These are phyloP conservation scores for Agastache rugosa DNA, from an alignment of 257 asterid genomes.

Conservation along the genomic window DNA sequence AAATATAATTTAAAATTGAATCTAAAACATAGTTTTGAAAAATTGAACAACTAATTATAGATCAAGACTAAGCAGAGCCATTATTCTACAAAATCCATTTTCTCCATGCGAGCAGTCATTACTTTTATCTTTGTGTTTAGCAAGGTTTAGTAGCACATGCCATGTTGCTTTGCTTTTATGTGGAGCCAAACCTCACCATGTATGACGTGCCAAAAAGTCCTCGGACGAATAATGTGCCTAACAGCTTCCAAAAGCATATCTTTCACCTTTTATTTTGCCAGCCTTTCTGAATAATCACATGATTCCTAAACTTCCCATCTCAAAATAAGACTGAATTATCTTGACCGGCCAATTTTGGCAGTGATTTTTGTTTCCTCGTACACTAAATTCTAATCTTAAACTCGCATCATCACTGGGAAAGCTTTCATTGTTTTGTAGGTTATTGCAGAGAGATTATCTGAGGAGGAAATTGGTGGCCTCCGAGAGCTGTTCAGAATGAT, in stretches of 20 bases:
- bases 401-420: conserved; percentile 20
- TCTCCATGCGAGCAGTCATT: background rate
- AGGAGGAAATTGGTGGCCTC: conserved; percentile 95
- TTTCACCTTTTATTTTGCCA: background rate
- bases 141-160: conserved; percentile 22
- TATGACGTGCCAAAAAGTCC: background rate
- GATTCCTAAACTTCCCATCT: conserved; percentile 28
- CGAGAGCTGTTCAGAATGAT: conserved; percentile 89
- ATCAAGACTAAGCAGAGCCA: background rate
- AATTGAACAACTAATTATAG: background rate
- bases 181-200: background rate
- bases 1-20: background rate
- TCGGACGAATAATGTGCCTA: background rate
- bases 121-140: conserved; percentile 3
- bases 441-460: conserved; percentile 89
- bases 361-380: background rate
- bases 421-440: conserved; percentile 55
- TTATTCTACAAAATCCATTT: background rate
- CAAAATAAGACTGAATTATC: background rate
- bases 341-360: too few species aligned
- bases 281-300: background rate
- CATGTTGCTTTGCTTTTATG: conserved; percentile 24
- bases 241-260: background rate
- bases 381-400: background rate
- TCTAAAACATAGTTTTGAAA: conserved; percentile 13